Base-by-base conservation (phyloP, 75 land plant genomes). In the Cunninghamia lanceolata region DNA sequence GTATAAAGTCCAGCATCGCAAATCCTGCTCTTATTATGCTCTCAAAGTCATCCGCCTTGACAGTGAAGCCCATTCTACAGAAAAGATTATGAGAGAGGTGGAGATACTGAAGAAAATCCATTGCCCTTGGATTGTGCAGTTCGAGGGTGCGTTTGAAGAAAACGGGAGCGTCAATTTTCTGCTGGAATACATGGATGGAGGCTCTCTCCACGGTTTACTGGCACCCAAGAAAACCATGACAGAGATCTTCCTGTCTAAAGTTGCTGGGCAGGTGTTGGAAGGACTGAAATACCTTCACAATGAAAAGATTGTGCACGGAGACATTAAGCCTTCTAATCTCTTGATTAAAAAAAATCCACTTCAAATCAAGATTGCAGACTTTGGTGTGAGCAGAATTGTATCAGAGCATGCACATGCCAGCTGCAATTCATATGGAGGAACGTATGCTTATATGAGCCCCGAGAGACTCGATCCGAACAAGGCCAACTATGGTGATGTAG, bases 361-460 rank as follows among this genome's bases (percentile, higher is more conserved):
- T 13, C 90, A 92, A 83, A 89, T 95, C 63, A 95, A 95, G 88
- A 95, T 95, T 83, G 88, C 94, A 38, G 95, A 95, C 80, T 95
- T 95, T 79, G 96, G 96, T 0, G 95, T 93, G 47, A 91, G 94
- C 85, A 91, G 87, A 39, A 40, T 93, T 84, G 74, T 95, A 85
- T 87, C 88, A 8, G 85, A 86, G 59, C 85, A 88, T 45, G 86
- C 91, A 0, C 78, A 91, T 14, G 95, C 90, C 76, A 84, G 88
- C 35, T 93, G 95, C 79, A 86, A 86, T 77, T 93, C 95, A 10
- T 95, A 87, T 86, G 93, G 89, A 25, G 96, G 94, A 5, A 95
- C 96, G 9, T 90, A 88, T 85, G 95, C 96, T 14, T 95, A 95
- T 86, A 95, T 95, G 95, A 95, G 95, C 85, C 96, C 93, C 7